A percentile compares a stretch with the other conserved stretches of the same genome.
phyloP scores from a whole-genome alignment of 2,329 filamentous ascomycete species.

The Drechslerella dactyloides region DNA sequence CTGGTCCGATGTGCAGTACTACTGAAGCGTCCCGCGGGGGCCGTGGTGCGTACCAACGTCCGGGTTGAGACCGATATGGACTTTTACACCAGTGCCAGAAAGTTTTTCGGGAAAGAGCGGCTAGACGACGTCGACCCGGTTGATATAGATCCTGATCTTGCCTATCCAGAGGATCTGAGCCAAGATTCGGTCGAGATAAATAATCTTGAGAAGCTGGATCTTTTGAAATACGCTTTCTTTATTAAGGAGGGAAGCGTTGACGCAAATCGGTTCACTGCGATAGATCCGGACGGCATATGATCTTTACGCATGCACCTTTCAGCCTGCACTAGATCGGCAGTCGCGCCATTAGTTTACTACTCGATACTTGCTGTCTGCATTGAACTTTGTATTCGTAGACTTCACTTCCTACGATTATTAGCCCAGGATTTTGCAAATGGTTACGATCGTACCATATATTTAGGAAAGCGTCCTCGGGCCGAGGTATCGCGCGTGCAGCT shows the following conservation, averaged over 20 bases:
- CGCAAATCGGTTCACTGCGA: not conserved
- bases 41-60: not conserved
- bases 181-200: not conserved
- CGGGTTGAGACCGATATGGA: conserved; percentile 2
- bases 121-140: conserved; percentile 3
- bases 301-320: too few relatives aligned
- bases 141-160: conserved; percentile 3
- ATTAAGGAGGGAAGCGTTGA: not conserved
- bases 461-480: too few relatives aligned
- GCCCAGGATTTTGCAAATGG: too few relatives aligned
- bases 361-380: too few relatives aligned
- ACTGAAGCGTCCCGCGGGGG: not conserved
- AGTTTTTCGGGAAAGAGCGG: not conserved
- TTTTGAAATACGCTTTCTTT: conserved; percentile 3
- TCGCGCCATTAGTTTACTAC: too few relatives aligned
- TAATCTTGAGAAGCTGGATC: not conserved
- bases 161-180: conserved; percentile 2
- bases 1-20: not conserved
- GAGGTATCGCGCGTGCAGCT: too few relatives aligned
- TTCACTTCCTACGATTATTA: too few relatives aligned
- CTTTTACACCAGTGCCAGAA: not conserved
- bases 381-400: too few relatives aligned
- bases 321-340: too few relatives aligned
- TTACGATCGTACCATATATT: too few relatives aligned
- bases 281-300: not conserved